A percentile compares a stretch with the other conserved stretches of the same genome.
Conservation (phyloP, 257 asterid species). For the Solanum paucissectum region DNA sequence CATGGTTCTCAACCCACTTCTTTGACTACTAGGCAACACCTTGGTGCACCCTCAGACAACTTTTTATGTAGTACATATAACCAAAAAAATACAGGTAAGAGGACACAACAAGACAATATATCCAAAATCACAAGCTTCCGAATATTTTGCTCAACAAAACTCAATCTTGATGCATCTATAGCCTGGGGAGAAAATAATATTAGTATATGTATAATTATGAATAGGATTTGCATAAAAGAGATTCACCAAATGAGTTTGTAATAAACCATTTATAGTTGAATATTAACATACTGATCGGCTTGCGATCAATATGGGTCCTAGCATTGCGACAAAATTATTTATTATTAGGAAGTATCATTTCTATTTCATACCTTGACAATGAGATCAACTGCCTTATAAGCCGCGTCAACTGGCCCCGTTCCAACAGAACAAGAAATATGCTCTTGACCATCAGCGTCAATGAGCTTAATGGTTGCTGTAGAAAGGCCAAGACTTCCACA, state of each 20-base stretch:
- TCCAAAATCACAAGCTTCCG: background rate
- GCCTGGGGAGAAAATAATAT: background rate
- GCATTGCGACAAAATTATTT: background rate
- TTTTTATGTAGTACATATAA: background rate
- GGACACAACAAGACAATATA: background rate
- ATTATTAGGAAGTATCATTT: background rate
- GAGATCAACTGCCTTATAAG: conserved; percentile 87
- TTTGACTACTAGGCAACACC: background rate
- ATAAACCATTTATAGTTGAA: background rate
- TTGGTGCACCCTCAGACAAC: background rate
- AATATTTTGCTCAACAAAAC: background rate
- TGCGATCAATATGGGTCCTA: background rate
- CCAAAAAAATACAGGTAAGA: background rate
- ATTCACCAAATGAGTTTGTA: background rate
- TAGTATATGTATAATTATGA: background rate
- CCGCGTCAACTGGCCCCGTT: conserved; percentile 97
- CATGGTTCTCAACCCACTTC: background rate
- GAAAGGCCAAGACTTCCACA: conserved; percentile 93
- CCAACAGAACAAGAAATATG: conserved; percentile 85
- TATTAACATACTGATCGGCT: background rate
- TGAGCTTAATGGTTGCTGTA: conserved; percentile 85
- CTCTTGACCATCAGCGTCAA: conserved; percentile 46
- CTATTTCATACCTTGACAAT: conserved; percentile 53
- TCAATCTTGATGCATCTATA: background rate
- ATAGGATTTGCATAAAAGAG: background rate